Evolutionary conservation across 768 basidiomycete species (phyloP).

Genomic region (Ephemerocybe angulata): DNA sequence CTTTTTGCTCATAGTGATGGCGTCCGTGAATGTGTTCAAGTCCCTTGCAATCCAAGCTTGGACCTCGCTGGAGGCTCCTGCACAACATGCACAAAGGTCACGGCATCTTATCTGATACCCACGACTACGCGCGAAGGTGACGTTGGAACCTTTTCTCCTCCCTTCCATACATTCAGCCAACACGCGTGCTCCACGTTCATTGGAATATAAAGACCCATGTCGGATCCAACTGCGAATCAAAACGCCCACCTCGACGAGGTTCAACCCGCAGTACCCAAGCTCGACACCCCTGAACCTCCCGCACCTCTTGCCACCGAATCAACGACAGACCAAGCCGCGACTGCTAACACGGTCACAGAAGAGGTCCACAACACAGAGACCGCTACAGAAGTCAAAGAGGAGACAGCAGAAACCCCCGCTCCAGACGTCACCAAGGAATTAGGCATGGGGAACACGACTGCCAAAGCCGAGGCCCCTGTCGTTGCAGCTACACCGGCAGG

Average conservation of each 20-base stretch:
- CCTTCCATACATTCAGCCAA: background rate
- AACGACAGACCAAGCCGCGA: background rate
- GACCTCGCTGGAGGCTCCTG: no score
- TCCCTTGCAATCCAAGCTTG: no score
- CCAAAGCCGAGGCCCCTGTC: constrained; percentile 12
- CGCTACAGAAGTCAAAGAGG: background rate
- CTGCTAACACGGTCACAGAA: background rate
- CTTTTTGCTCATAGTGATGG: constrained; percentile 47
- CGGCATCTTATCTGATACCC: background rate
- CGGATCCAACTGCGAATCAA: background rate
- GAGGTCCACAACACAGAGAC: background rate
- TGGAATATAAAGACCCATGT: background rate
- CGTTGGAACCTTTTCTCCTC: background rate
- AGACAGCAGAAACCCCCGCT: background rate
- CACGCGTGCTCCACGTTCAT: background rate
- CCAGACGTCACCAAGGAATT: background rate
- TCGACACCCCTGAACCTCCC: constrained; percentile 8
- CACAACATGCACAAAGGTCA: constrained; percentile 16
- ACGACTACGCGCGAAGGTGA: background rate
- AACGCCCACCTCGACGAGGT: background rate
- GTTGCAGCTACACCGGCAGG: constrained; percentile 11
- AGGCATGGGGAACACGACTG: background rate
- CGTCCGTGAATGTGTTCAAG: constrained; percentile 15
- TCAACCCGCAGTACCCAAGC: background rate
- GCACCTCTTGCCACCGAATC: background rate